Evolutionary conservation across 2,329 filamentous ascomycete species (phyloP), one percentile per base, ranked within the genome.

Genomic region (Colletotrichum sp.): DNA sequence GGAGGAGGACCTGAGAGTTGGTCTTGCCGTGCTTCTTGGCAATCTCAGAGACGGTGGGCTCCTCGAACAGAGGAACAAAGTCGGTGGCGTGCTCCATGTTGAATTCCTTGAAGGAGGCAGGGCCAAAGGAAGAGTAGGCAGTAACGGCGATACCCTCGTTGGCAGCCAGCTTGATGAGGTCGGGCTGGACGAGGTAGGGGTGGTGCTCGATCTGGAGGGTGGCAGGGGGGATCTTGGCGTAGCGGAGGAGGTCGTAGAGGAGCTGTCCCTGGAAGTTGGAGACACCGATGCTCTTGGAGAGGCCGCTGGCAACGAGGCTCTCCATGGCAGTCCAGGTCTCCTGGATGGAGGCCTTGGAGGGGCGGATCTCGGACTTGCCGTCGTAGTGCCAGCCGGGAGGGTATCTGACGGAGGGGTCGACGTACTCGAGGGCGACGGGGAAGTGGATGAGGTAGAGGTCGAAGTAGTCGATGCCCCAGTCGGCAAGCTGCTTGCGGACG

Each of bases 371-470:
- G 78, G 87, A 87, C 79, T 90, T 87, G 81, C 89, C 92, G 73
- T 93, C 92, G 84, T 92, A 92, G 85, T 90, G 88, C 94, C 95
- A 96, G 81, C 94, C 92, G 57, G 95, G 95, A 26, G 95, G 95
- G 89, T 96, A 96, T 83, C 93, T 93, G 75, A 93, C 93, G 18
- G 88, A 87, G 52, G 95, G 95, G 87, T 96, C 94, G 81, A 98
- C 94, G 85, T 95, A 98, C 88, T 95, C 94, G 80, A 98, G 90
- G 55, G 96, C 92, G 78, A 97, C 92, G 79, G 96, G 95, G 91
- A 97, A 98, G 89, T 98, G 96, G 81, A 98, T 92, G 81, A 96
- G 89, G 91, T 93, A 98, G 79, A 98, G 92, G 85, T 98, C 95
- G 85, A 98, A 96, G 89, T 98, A 98, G 82, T 96, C 95, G 77